phyloP scores from a whole-genome alignment of 1,284 basidiomycete genomes.

The Omphalotus olearius region DNA sequence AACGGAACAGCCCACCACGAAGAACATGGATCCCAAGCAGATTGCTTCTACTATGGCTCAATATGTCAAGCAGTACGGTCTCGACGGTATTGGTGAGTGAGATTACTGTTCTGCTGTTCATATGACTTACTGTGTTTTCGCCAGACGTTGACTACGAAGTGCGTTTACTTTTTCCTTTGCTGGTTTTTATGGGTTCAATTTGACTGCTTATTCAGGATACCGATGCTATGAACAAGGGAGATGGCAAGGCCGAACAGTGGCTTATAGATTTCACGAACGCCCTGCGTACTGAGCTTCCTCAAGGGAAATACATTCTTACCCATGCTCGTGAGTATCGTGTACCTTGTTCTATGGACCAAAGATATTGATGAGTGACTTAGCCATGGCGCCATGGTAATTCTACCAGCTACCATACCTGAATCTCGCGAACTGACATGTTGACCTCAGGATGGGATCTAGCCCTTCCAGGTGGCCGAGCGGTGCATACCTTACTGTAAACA shows the following conservation, averaged over 20 bases:
- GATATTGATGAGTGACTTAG: constrained; percentile 17
- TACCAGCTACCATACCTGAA: constrained; percentile 6
- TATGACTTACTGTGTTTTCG: neutral
- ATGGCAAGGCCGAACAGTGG: constrained; percentile 36
- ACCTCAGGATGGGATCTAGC: constrained; percentile 39
- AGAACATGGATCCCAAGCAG: constrained; percentile 29
- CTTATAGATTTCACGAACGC: constrained; percentile 38
- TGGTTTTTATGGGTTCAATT: neutral
- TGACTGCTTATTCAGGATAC: constrained; percentile 34
- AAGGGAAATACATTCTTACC: constrained; percentile 30
- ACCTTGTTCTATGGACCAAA: neutral
- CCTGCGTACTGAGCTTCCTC: constrained; percentile 29
- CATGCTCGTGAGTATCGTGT: constrained; percentile 31
- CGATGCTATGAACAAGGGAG: constrained; percentile 36
- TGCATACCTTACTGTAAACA: constrained; percentile 55
- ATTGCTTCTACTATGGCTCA: constrained; percentile 37
- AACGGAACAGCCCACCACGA: constrained; percentile 46
- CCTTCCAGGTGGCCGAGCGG: constrained; percentile 43
- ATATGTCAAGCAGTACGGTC: constrained; percentile 43
- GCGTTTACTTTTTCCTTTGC: constrained; percentile 1
- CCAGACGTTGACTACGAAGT: constrained; percentile 51
- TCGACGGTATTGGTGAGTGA: constrained; percentile 43
- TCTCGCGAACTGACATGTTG: neutral
- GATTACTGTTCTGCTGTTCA: neutral
- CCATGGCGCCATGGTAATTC: constrained; percentile 49